Conservation (phyloP, 306 rosid genomes). For the Prunus mira region DNA sequence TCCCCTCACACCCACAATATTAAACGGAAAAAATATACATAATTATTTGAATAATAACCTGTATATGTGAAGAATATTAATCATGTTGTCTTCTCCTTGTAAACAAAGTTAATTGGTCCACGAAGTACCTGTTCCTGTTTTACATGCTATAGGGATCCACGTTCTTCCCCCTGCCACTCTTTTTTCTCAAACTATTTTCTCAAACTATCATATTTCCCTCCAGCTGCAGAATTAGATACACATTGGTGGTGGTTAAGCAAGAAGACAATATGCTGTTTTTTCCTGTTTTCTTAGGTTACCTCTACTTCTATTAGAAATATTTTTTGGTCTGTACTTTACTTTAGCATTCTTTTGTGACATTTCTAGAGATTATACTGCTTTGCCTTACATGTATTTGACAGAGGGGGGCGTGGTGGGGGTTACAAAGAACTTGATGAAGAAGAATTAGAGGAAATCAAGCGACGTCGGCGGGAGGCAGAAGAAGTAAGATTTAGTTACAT, state of each 20-base stretch:
- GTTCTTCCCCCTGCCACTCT: neutral
- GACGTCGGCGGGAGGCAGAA: conserved; percentile 94
- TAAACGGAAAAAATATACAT: too few relatives aligned
- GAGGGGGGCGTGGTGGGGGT: conserved; percentile 99
- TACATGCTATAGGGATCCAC: neutral
- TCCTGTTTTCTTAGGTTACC: conserved; percentile 2
- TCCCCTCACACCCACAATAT: neutral
- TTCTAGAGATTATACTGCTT: conserved; percentile 9
- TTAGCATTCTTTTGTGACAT: neutral
- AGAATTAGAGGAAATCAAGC: conserved; percentile 90
- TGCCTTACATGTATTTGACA: conserved; percentile 32
- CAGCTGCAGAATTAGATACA: conserved; percentile 1
- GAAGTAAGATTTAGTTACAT: conserved; percentile 55
- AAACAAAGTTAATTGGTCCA: neutral
- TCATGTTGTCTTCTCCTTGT: neutral
- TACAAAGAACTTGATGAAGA: conserved; percentile 99
- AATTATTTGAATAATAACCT: neutral
- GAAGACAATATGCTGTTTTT: neutral
- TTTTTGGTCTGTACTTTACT: neutral
- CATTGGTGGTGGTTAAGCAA: neutral
- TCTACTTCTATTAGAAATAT: neutral
- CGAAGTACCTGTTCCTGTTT: neutral
- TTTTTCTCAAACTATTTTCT: neutral
- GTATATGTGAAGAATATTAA: neutral
- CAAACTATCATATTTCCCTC: neutral